phyloP scores from a whole-genome alignment of 805 yeast genomes.

The Scheffersomyces lignosus region DNA sequence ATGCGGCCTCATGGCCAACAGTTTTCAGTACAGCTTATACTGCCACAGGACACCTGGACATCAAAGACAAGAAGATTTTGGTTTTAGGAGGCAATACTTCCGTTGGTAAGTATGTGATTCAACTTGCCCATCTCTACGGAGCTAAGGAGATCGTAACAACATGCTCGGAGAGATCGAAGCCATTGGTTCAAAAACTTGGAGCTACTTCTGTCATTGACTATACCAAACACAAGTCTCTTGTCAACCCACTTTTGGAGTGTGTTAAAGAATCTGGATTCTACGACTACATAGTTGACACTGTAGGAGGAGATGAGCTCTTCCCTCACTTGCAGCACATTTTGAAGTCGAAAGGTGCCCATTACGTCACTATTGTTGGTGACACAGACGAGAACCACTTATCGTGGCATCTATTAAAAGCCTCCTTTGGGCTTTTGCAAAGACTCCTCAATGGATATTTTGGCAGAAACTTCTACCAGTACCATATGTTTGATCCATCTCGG shows the following conservation, averaged over 20 bases:
- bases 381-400: constrained; percentile 34
- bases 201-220: constrained; percentile 63
- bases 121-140: constrained; percentile 50
- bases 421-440: background rate
- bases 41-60: constrained; percentile 30
- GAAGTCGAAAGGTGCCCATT: constrained; percentile 51
- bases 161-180: constrained; percentile 51
- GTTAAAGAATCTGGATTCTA: constrained; percentile 40
- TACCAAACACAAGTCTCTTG: constrained; percentile 35
- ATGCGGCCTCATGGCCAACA: constrained; percentile 68
- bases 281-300: constrained; percentile 64
- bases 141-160: constrained; percentile 56
- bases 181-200: constrained; percentile 48
- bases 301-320: constrained; percentile 57
- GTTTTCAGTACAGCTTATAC: constrained; percentile 63
- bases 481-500: constrained; percentile 13
- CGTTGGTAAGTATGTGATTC: constrained; percentile 59
- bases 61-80: constrained; percentile 49
- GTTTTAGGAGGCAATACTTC: constrained; percentile 75
- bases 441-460: constrained; percentile 9
- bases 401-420: too few species aligned
- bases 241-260: constrained; percentile 34
- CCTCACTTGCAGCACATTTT: constrained; percentile 42
- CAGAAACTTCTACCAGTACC: constrained; percentile 28
- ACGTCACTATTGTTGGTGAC: constrained; percentile 61